phyloP scores from a whole-genome alignment of 768 basidiomycete genomes.

The Termitomyces sp. region DNA sequence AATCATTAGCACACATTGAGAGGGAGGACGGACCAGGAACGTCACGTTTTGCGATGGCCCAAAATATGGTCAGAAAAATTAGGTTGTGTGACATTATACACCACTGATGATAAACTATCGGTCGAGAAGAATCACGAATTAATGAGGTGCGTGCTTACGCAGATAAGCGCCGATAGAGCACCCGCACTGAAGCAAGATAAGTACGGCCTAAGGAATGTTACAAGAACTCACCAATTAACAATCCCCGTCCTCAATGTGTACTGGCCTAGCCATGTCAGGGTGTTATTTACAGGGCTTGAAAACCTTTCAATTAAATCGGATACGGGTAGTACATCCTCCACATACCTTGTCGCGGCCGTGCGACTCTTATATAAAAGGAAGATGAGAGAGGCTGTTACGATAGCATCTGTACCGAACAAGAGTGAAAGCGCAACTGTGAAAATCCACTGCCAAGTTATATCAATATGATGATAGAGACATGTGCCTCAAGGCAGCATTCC shows the following conservation, averaged over 20 bases:
- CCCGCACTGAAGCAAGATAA: conserved; percentile 1
- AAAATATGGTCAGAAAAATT: conserved; percentile 7
- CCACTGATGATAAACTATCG: background rate
- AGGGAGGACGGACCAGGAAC: too few species aligned
- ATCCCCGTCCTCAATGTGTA: conserved; percentile 8
- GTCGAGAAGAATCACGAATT: background rate
- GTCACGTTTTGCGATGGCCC: conserved; percentile 4
- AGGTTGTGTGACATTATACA: conserved; percentile 9
- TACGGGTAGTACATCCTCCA: too few species aligned
- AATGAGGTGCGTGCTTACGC: background rate
- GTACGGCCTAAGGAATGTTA: background rate
- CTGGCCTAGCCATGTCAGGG: background rate
- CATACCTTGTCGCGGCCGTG: conserved; percentile 4
- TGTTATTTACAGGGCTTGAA: conserved; percentile 3
- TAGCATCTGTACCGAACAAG: background rate
- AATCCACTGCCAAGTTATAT: conserved; percentile 3
- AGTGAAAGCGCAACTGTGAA: conserved; percentile 4
- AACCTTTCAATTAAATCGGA: background rate
- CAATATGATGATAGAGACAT: background rate
- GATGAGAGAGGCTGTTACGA: conserved; percentile 4
- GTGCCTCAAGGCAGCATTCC: background rate
- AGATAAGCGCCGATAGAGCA: conserved; percentile 6
- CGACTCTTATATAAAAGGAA: conserved; percentile 5
- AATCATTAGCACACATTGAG: background rate
- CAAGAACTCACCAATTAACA: conserved; percentile 1